These are phyloP conservation scores for Avena insularis DNA, from an alignment of 176 grass and related monocot genomes.

Conservation along the genomic window DNA sequence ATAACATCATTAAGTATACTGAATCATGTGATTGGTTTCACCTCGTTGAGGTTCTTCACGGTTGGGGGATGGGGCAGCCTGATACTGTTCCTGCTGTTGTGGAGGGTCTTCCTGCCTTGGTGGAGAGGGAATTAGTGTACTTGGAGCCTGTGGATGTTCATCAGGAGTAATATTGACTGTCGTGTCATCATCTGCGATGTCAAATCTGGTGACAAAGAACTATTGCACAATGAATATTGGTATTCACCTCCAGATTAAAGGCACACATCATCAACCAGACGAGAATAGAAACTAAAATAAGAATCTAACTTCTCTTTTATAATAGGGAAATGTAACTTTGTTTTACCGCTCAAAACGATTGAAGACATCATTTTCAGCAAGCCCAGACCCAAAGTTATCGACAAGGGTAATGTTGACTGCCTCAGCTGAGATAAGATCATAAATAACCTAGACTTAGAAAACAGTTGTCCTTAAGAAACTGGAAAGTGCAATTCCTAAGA, in stretches of 20 bases:
- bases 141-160: constrained; percentile 53
- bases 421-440: constrained; percentile 53
- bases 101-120: constrained; percentile 54
- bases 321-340: background rate
- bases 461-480: constrained; percentile 22
- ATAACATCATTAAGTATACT: constrained; percentile 7
- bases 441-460: constrained; percentile 27
- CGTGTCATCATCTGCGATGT: constrained; percentile 85
- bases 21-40: constrained; percentile 38
- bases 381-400: constrained; percentile 61
- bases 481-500: constrained; percentile 1
- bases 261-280: constrained; percentile 1
- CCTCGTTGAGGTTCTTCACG: constrained; percentile 66
- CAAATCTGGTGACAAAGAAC: constrained; percentile 65
- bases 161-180: constrained; percentile 63
- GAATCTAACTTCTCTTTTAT: constrained; percentile 1
- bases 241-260: constrained; percentile 8
- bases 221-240: constrained; percentile 34
- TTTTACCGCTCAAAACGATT: constrained; percentile 87
- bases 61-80: constrained; percentile 37
- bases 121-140: constrained; percentile 60
- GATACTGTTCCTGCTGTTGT: constrained; percentile 42
- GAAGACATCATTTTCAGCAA: constrained; percentile 58
- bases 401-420: constrained; percentile 74
- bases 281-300: constrained; percentile 29